These are phyloP conservation scores for Kodamaea sagamina DNA, from an alignment of 805 yeast species.

Conservation along the genomic window DNA sequence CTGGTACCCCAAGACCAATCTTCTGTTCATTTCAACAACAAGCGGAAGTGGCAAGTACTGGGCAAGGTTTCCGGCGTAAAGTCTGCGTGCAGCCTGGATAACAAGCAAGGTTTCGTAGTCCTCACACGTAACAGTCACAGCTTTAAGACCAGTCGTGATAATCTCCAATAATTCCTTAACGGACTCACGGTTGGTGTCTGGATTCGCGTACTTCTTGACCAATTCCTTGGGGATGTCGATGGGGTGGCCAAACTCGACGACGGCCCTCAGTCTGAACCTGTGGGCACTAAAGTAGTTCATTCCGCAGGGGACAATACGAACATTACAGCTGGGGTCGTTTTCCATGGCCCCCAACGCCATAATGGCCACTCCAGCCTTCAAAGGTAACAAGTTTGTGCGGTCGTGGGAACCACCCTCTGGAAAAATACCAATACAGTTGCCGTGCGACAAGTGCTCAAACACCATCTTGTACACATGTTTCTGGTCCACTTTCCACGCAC, in stretches of 20 bases:
- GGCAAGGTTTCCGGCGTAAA: constrained; percentile 76
- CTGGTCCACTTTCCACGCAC: constrained; percentile 86
- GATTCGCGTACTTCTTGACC: constrained; percentile 64
- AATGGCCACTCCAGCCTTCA: constrained; percentile 96
- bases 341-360: constrained; percentile 97
- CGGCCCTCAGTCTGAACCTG: constrained; percentile 93
- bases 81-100: constrained; percentile 87
- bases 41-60: constrained; percentile 75
- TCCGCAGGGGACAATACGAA: constrained; percentile 93
- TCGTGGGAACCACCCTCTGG: constrained; percentile 99
- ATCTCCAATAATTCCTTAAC: constrained; percentile 69
- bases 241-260: constrained; percentile 91
- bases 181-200: constrained; percentile 70
- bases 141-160: constrained; percentile 69
- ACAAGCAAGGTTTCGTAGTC: constrained; percentile 89
- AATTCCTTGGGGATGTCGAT: constrained; percentile 59
- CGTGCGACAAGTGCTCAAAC: constrained; percentile 76
- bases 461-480: constrained; percentile 79
- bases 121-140: constrained; percentile 86
- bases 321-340: constrained; percentile 69
- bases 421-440: constrained; percentile 86
- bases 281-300: constrained; percentile 97
- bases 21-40: constrained; percentile 86
- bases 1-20: constrained; percentile 80
- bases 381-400: constrained; percentile 84